These are phyloP conservation scores for Fusarium setosum DNA, from an alignment of 2,329 filamentous ascomycete species.

Conservation along the genomic window DNA sequence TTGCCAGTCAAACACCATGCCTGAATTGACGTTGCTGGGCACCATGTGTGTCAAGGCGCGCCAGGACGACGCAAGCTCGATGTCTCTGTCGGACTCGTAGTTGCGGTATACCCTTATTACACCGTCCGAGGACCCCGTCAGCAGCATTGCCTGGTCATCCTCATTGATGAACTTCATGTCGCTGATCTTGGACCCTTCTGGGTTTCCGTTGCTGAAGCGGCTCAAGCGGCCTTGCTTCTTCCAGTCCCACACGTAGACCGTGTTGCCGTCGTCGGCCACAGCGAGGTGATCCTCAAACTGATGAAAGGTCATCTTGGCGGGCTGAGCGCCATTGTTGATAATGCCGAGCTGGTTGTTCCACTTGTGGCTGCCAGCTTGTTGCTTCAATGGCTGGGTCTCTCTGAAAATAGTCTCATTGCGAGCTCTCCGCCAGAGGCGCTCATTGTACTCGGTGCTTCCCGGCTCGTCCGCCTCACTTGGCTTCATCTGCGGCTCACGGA, in stretches of 20 bases:
- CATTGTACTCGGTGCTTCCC: constrained; percentile 95
- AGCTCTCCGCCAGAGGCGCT: constrained; percentile 89
- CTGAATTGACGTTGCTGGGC: constrained; percentile 92
- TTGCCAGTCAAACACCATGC: constrained; percentile 98
- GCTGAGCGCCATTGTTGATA: constrained; percentile 90
- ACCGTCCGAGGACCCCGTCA: constrained; percentile 95
- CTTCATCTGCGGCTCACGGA: constrained; percentile 98
- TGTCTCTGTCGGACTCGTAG: constrained; percentile 81
- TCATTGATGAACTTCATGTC: constrained; percentile 98
- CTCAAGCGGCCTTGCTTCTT: constrained; percentile 78
- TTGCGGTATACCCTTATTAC: constrained; percentile 93
- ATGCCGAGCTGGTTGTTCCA: constrained; percentile 89
- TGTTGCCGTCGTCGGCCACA: constrained; percentile 93
- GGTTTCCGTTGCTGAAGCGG: constrained; percentile 95
- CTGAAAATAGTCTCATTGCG: constrained; percentile 93
- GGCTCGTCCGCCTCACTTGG: constrained; percentile 95
- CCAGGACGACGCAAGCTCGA: constrained; percentile 91
- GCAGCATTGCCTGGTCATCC: constrained; percentile 92
- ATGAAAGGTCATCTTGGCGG: constrained; percentile 93
- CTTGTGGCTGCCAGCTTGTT: constrained; percentile 83
- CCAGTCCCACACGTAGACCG: constrained; percentile 94
- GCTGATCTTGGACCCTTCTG: constrained; percentile 88
- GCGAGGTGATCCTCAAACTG: constrained; percentile 97
- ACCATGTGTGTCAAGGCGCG: constrained; percentile 93
- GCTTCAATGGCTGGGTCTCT: constrained; percentile 93